Evolutionary conservation across 2,329 filamentous ascomycete species (phyloP).

Genomic region (Pseudogymnoascus sp.): DNA sequence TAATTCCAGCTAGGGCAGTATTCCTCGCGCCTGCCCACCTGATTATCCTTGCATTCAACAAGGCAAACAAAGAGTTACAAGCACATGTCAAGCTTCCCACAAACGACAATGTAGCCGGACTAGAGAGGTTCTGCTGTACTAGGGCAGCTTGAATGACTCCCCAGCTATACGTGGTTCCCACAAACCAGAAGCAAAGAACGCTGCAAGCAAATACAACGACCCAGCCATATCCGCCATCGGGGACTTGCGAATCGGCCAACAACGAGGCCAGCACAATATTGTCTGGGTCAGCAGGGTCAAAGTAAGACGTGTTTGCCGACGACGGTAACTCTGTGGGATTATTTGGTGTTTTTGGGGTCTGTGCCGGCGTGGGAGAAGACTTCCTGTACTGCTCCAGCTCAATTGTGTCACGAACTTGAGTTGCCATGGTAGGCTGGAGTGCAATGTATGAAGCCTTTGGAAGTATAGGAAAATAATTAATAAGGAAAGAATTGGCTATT

Average conservation of each 20-base stretch:
- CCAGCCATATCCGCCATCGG: conserved; percentile 52
- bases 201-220: conserved; percentile 44
- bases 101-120: conserved; percentile 48
- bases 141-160: conserved; percentile 53
- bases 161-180: conserved; percentile 51
- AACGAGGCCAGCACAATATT: conserved; percentile 37
- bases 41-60: conserved; percentile 46
- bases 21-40: conserved; percentile 40
- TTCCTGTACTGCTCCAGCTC: background rate
- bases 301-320: conserved; percentile 11
- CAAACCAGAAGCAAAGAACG: conserved; percentile 47
- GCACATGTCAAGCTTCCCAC: conserved; percentile 47
- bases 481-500: background rate
- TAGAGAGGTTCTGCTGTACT: conserved; percentile 40
- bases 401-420: background rate
- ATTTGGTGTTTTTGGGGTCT: background rate
- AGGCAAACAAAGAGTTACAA: conserved; percentile 43
- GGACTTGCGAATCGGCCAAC: conserved; percentile 38
- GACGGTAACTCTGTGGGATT: background rate
- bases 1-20: conserved; percentile 42
- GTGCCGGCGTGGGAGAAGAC: background rate
- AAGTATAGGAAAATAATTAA: background rate
- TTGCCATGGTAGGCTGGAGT: background rate
- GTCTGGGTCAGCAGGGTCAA: conserved; percentile 23
- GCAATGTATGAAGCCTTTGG: background rate